Percentiles rank a stretch among this genome's conserved stretches.
Conservation (phyloP, 2,329 filamentous ascomycete species). For the Clathrospora elynae region DNA sequence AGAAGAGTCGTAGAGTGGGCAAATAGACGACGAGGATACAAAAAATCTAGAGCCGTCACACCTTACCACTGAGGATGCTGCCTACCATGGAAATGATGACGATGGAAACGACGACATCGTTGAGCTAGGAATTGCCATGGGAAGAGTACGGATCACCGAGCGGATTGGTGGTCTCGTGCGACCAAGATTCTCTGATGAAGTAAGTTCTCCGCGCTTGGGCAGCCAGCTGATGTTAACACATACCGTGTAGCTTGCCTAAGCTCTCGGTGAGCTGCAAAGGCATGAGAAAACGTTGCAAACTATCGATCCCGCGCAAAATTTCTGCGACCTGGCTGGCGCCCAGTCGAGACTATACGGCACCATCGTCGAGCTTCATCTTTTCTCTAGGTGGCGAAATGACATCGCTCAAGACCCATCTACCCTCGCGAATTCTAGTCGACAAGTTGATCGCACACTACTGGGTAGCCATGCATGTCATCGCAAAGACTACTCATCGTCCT, state of each 20-base stretch:
- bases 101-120: conserved; percentile 71
- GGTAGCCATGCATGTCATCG: conserved; percentile 69
- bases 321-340: conserved; percentile 64
- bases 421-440: conserved; percentile 63
- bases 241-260: conserved; percentile 34
- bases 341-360: conserved; percentile 68
- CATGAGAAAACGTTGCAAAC: conserved; percentile 13
- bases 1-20: conserved; percentile 60
- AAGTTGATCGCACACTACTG: conserved; percentile 71
- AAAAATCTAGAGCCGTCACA: conserved; percentile 66
- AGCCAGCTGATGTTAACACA: conserved; percentile 5
- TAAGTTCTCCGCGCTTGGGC: conserved; percentile 44
- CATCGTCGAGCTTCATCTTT: conserved; percentile 71
- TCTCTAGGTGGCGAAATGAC: conserved; percentile 53
- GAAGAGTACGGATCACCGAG: conserved; percentile 74
- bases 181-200: conserved; percentile 72
- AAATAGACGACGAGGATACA: conserved; percentile 62
- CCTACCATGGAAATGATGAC: conserved; percentile 67
- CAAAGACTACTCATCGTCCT: conserved; percentile 69
- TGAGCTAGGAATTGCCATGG: conserved; percentile 73
- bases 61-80: conserved; percentile 67
- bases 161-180: conserved; percentile 74
- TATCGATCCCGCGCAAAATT: conserved; percentile 19
- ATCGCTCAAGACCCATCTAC: conserved; percentile 65
- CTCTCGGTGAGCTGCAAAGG: conserved; percentile 37